A percentile compares a stretch with the other conserved stretches of the same genome.
Conservation (phyloP, 2,329 filamentous ascomycete genomes). For the Triangularia verruculosa region DNA sequence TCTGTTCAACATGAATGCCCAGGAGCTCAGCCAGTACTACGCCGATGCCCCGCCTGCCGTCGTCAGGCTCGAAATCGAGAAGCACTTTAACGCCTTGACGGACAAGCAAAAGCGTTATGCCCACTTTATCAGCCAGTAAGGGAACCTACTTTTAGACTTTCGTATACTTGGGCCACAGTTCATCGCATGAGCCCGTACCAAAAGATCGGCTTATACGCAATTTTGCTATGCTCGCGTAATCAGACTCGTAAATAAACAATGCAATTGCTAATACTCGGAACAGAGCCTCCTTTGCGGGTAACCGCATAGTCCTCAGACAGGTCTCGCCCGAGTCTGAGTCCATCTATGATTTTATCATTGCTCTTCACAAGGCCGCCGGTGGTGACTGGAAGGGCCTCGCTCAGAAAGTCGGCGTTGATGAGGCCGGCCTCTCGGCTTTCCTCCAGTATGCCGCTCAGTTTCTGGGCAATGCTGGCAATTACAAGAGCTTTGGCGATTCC, state of each 20-base stretch:
- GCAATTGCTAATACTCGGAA: not conserved
- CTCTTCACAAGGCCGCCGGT: conserved; percentile 61
- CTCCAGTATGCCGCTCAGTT: conserved; percentile 77
- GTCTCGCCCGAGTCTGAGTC: conserved; percentile 77
- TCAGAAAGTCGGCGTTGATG: conserved; percentile 60
- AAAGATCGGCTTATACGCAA: not conserved
- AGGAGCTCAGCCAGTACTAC: conserved; percentile 72
- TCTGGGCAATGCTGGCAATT: conserved; percentile 77
- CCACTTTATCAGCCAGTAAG: conserved; percentile 79
- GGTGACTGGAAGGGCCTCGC: conserved; percentile 71
- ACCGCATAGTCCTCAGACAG: conserved; percentile 74
- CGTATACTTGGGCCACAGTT: not conserved
- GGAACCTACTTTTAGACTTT: not conserved
- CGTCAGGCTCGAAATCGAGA: conserved; percentile 84
- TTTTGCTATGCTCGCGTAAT: not conserved
- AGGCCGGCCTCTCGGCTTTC: conserved; percentile 64
- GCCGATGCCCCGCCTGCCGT: conserved; percentile 88
- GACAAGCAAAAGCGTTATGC: conserved; percentile 85
- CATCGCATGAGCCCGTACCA: not conserved
- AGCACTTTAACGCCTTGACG: conserved; percentile 78
- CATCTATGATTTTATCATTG: conserved; percentile 78
- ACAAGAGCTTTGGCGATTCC: conserved; percentile 82
- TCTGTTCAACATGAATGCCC: conserved; percentile 51
- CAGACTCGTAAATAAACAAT: not conserved
- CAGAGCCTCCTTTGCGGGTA: conserved; percentile 74